A percentile compares a stretch with the other conserved stretches of the same genome.
These are phyloP conservation scores for Cryptococcus sp. DNA, from an alignment of 1,284 basidiomycete genomes.

Conservation along the genomic window DNA sequence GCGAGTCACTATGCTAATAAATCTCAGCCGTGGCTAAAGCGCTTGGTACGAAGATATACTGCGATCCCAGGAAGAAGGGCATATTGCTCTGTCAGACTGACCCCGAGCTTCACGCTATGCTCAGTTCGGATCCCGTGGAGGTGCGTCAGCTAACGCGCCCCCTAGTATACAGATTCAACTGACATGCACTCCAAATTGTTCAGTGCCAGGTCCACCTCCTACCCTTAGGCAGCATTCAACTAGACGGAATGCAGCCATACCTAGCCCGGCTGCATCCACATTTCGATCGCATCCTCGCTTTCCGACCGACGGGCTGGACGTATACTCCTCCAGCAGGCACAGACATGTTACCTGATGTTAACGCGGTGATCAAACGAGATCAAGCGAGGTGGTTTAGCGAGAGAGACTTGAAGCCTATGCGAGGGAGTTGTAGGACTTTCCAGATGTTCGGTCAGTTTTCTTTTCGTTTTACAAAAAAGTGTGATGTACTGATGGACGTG, in stretches of 20 bases:
- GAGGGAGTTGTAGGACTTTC: slow-evolving; percentile 67
- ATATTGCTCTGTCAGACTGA: slow-evolving; percentile 81
- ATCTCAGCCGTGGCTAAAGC: slow-evolving; percentile 75
- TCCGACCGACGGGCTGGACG: slow-evolving; percentile 95
- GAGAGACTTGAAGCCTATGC: slow-evolving; percentile 67
- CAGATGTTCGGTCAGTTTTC: slow-evolving; percentile 67
- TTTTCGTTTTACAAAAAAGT: slow-evolving; percentile 11
- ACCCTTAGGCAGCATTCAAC: slow-evolving; percentile 73
- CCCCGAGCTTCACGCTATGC: slow-evolving; percentile 72
- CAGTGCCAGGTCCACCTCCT: slow-evolving; percentile 81
- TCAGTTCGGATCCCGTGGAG: slow-evolving; percentile 73
- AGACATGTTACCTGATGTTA: slow-evolving; percentile 64
- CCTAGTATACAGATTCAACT: neutral
- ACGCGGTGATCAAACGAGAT: slow-evolving; percentile 66
- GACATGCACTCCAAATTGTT: neutral
- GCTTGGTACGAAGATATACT: slow-evolving; percentile 83
- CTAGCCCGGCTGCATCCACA: slow-evolving; percentile 70
- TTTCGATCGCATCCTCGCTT: slow-evolving; percentile 75
- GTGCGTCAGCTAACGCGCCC: slow-evolving; percentile 20
- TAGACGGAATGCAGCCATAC: slow-evolving; percentile 77
- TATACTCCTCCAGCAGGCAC: slow-evolving; percentile 70
- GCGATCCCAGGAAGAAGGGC: slow-evolving; percentile 76
- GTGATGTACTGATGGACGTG: neutral
- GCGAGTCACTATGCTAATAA: slow-evolving; percentile 1
- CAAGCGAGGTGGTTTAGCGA: slow-evolving; percentile 68